Percentiles rank a stretch among this genome's conserved stretches.
phyloP scores from a whole-genome alignment of 495 filamentous ascomycete species.

The Hypomontagnella monticulosa region DNA sequence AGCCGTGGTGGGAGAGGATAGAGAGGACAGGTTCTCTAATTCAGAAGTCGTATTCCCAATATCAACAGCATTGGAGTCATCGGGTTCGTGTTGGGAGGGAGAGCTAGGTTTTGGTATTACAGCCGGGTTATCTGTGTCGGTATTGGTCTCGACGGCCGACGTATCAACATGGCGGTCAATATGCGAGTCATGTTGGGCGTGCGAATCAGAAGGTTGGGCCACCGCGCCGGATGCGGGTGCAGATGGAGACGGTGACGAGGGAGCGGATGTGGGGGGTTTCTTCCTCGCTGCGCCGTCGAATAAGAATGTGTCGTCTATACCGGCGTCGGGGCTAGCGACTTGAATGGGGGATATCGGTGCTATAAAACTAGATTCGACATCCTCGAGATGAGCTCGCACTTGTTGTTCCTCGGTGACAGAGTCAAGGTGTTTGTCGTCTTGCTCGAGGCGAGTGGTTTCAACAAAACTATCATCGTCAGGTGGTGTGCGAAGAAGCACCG shows the following conservation, averaged over 20 bases:
- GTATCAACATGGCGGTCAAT: slow-evolving; percentile 10
- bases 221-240: neutral
- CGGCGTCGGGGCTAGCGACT: slow-evolving; percentile 49
- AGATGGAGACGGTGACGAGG: slow-evolving; percentile 13
- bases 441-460: slow-evolving; percentile 54
- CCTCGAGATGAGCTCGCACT: slow-evolving; percentile 71
- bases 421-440: slow-evolving; percentile 49
- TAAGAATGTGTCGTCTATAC: slow-evolving; percentile 71
- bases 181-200: slow-evolving; percentile 9
- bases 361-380: slow-evolving; percentile 89
- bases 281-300: slow-evolving; percentile 62
- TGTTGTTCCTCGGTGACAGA: slow-evolving; percentile 57
- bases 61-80: slow-evolving; percentile 42
- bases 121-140: slow-evolving; percentile 28
- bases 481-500: slow-evolving; percentile 21
- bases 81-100: slow-evolving; percentile 37
- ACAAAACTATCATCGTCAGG: slow-evolving; percentile 53
- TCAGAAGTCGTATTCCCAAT: slow-evolving; percentile 63
- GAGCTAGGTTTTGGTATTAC: slow-evolving; percentile 28
- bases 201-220: neutral
- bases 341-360: slow-evolving; percentile 62
- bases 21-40: slow-evolving; percentile 72
- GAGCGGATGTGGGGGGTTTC: neutral
- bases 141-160: slow-evolving; percentile 21
- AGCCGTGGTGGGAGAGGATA: slow-evolving; percentile 74